phyloP scores from a whole-genome alignment of 805 yeast species.

The Candida odintsovae region DNA sequence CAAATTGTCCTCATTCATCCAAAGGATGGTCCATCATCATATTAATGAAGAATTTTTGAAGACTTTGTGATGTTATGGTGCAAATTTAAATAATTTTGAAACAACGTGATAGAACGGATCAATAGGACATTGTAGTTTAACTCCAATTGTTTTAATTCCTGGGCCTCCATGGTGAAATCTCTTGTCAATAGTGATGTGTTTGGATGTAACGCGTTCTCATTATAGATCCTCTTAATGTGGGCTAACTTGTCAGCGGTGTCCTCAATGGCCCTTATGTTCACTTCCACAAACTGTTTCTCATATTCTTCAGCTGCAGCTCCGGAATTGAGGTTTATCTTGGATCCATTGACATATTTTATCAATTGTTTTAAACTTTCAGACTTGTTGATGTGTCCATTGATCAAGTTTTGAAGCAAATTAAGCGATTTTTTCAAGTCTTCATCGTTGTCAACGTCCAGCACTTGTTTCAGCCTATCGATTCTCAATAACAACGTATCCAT shows the following conservation, averaged over 20 bases:
- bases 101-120: conserved; percentile 15
- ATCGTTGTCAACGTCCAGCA: neutral
- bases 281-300: neutral
- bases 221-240: neutral
- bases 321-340: neutral
- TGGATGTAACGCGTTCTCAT: conserved; percentile 3
- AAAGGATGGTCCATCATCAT: neutral
- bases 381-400: neutral
- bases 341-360: neutral
- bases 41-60: neutral
- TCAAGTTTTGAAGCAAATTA: neutral
- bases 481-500: neutral
- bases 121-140: conserved; percentile 18
- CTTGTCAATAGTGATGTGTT: neutral
- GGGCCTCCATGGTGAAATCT: neutral
- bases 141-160: conserved; percentile 10
- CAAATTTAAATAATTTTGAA: conserved; percentile 21
- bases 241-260: neutral
- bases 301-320: neutral
- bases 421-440: neutral
- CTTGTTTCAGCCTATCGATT: neutral
- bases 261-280: neutral
- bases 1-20: neutral
- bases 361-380: neutral
- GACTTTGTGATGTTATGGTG: conserved; percentile 13